Percentiles rank a stretch among this genome's conserved stretches.
Conservation (phyloP, 768 basidiomycete species). For the Gymnopilus junonius region DNA sequence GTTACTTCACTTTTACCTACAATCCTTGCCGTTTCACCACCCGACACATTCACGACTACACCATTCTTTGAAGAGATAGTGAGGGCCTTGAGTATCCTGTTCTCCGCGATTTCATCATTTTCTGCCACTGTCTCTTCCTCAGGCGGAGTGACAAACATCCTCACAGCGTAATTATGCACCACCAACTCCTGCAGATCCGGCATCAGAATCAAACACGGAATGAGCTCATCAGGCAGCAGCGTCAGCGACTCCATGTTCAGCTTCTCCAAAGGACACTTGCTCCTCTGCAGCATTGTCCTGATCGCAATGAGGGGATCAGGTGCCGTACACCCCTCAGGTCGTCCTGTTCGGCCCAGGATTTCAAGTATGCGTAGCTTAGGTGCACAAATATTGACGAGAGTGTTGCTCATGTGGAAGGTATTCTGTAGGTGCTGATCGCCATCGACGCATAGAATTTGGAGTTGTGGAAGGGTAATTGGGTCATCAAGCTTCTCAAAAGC, state of each 20-base stretch:
- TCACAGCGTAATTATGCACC: constrained; percentile 28
- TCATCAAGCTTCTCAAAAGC: constrained; percentile 19
- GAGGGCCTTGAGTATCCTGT: constrained; percentile 26
- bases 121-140: constrained; percentile 3
- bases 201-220: constrained; percentile 25
- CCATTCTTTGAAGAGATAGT: constrained; percentile 14
- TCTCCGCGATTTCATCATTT: constrained; percentile 22
- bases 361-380: constrained; percentile 29
- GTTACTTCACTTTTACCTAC: background rate
- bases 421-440: constrained; percentile 33
- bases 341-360: constrained; percentile 28
- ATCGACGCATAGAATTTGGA: constrained; percentile 28
- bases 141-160: background rate
- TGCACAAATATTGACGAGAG: constrained; percentile 24
- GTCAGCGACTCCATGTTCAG: constrained; percentile 29
- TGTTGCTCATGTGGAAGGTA: constrained; percentile 34
- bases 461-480: constrained; percentile 25
- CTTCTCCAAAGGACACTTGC: constrained; percentile 28
- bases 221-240: constrained; percentile 25
- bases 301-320: constrained; percentile 27
- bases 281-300: constrained; percentile 22
- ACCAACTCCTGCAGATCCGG: constrained; percentile 26
- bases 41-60: background rate
- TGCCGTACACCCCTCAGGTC: constrained; percentile 17
- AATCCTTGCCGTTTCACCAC: background rate